Conservation (phyloP, 2,329 filamentous ascomycete species). For the Neofusicoccum cordaticola region DNA sequence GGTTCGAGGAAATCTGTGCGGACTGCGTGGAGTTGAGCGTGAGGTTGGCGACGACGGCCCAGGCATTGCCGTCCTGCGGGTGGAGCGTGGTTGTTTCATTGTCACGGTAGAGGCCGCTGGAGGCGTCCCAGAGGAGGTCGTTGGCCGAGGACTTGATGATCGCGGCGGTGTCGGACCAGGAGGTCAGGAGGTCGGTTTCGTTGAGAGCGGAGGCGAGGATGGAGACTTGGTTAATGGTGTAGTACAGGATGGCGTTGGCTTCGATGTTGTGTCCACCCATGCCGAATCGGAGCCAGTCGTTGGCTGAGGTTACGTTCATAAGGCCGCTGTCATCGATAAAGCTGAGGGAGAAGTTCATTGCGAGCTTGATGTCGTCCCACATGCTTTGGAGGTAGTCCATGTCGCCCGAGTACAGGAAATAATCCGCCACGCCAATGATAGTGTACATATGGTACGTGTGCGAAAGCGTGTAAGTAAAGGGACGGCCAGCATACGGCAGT, state of each 20-base stretch:
- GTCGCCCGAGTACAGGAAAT: constrained; percentile 45
- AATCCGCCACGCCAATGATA: constrained; percentile 45
- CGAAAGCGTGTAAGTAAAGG: constrained; percentile 40
- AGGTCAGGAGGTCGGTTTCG: constrained; percentile 34
- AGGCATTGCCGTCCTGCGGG: constrained; percentile 46
- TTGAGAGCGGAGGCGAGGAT: constrained; percentile 8
- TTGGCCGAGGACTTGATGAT: constrained; percentile 26
- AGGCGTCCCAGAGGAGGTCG: constrained; percentile 25
- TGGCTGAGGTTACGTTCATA: constrained; percentile 45
- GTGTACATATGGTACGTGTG: constrained; percentile 58
- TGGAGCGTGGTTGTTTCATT: constrained; percentile 48
- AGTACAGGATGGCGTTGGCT: constrained; percentile 54
- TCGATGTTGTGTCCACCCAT: constrained; percentile 52
- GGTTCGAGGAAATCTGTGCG: constrained; percentile 43
- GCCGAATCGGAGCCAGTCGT: constrained; percentile 50
- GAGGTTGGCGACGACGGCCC: constrained; percentile 28
- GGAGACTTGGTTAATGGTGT: constrained; percentile 26
- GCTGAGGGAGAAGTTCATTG: constrained; percentile 41
- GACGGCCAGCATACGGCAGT: constrained; percentile 50
- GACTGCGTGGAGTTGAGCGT: constrained; percentile 50
- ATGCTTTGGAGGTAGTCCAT: constrained; percentile 38
- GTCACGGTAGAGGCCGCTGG: constrained; percentile 36
- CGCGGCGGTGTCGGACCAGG: constrained; percentile 25
- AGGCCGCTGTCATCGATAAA: constrained; percentile 44
- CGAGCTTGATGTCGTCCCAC: constrained; percentile 47